Evolutionary conservation across 169 alveolate species (phyloP).

Genomic region (Plasmodium gallinaceum): DNA sequence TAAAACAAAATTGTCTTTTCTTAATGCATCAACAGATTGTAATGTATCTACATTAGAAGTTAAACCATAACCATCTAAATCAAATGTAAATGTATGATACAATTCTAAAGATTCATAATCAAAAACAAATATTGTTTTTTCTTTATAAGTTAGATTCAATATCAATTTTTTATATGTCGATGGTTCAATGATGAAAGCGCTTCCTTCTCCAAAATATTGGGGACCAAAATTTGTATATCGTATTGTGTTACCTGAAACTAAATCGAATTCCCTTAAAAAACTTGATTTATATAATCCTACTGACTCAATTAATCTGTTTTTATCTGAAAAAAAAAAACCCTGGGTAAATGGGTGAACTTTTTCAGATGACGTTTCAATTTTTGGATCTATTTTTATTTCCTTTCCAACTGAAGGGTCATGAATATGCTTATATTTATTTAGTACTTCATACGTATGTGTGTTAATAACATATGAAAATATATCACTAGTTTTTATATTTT

Average conservation of each 20-base stretch:
- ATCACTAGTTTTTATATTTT: background rate
- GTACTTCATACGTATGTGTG: slow-evolving; percentile 33
- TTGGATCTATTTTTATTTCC: slow-evolving; percentile 15
- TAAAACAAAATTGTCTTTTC: slow-evolving; percentile 34
- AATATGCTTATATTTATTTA: slow-evolving; percentile 36
- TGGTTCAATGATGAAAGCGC: slow-evolving; percentile 81
- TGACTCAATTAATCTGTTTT: slow-evolving; percentile 71
- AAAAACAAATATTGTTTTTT: slow-evolving; percentile 70
- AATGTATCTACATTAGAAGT: slow-evolving; percentile 77
- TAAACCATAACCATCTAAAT: slow-evolving; percentile 79
- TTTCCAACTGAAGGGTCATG: slow-evolving; percentile 41
- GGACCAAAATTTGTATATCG: slow-evolving; percentile 34
- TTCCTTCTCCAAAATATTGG: slow-evolving; percentile 80
- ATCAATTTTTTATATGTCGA: slow-evolving; percentile 70
- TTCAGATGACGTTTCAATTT: background rate
- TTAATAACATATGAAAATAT: slow-evolving; percentile 7
- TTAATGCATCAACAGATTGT: slow-evolving; percentile 15
- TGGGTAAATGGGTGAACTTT: slow-evolving; percentile 78
- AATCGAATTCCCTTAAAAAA: slow-evolving; percentile 72
- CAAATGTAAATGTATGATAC: slow-evolving; percentile 29
- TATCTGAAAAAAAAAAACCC: slow-evolving; percentile 74
- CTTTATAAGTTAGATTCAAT: slow-evolving; percentile 77
- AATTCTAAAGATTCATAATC: slow-evolving; percentile 74
- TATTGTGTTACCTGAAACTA: slow-evolving; percentile 63
- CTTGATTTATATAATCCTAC: slow-evolving; percentile 75